Percentiles rank a stretch among this genome's conserved stretches.
Conservation (phyloP, 2,329 filamentous ascomycete species). For the Akanthomyces lecanii region DNA sequence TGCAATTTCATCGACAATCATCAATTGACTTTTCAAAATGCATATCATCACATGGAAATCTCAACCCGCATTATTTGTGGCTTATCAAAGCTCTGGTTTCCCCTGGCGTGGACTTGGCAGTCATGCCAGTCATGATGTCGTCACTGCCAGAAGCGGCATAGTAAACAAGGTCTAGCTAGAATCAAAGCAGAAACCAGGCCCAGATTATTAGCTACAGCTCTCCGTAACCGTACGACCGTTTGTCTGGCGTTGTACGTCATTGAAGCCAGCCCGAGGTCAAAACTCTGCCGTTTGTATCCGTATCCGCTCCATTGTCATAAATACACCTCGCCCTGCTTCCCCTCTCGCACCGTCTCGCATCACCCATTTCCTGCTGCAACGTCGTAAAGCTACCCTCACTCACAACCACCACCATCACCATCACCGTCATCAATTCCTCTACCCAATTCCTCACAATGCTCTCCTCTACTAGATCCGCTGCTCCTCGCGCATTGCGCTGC, state of each 20-base stretch:
- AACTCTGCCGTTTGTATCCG: not conserved
- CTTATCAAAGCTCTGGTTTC: not conserved
- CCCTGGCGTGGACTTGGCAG: not conserved
- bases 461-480: constrained; percentile 1
- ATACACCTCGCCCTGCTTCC: not conserved
- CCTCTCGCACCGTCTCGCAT: not conserved
- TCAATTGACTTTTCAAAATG: not conserved
- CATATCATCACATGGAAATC: not conserved
- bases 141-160: constrained; percentile 9
- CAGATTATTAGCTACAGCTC: not conserved
- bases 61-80: not conserved
- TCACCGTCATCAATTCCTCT: not conserved
- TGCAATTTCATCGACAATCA: not conserved
- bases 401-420: no score
- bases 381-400: not conserved
- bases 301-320: not conserved
- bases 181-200: not conserved
- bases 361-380: not conserved
- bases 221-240: not conserved
- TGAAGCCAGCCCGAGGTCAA: not conserved
- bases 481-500: constrained; percentile 4
- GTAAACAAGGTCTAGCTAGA: not conserved
- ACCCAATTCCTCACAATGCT: constrained; percentile 1
- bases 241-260: not conserved
- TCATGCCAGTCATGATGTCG: constrained; percentile 6